Evolutionary conservation across 2,329 filamentous ascomycete genomes (phyloP).

Genomic region (Berkeleyomyces rouxiae): DNA sequence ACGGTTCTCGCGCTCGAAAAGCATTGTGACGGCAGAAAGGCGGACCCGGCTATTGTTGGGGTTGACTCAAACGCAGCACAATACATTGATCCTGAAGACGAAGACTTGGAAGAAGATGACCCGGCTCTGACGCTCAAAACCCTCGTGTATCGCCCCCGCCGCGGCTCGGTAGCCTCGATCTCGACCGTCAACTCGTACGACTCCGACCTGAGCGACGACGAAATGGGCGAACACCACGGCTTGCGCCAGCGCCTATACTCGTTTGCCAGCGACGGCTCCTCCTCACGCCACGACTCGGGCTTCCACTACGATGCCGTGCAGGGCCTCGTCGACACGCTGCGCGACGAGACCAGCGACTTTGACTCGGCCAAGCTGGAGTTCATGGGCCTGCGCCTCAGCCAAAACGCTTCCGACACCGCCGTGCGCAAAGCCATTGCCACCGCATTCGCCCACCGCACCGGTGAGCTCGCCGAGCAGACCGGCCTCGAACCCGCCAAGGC

Average conservation of each 20-base stretch:
- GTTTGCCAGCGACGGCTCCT: conserved; percentile 57
- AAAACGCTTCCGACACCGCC: conserved; percentile 76
- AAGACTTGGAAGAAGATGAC: conserved; percentile 34
- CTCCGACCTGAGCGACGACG: conserved; percentile 45
- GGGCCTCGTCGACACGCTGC: conserved; percentile 73
- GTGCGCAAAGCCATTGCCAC: conserved; percentile 74
- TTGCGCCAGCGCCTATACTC: conserved; percentile 52
- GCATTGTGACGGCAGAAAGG: conserved; percentile 16
- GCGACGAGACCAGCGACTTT: conserved; percentile 59
- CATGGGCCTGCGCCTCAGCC: conserved; percentile 78
- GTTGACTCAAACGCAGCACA: conserved; percentile 32
- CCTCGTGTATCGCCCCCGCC: conserved; percentile 35
- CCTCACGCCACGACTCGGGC: conserved; percentile 34
- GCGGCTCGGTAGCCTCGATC: conserved; percentile 37
- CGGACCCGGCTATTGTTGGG: conserved; percentile 32
- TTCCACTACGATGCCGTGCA: conserved; percentile 81
- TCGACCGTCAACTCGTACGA: conserved; percentile 34
- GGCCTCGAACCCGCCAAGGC: conserved; percentile 45
- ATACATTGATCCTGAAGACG: conserved; percentile 31
- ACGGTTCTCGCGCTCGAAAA: conserved; percentile 19
- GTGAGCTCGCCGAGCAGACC: conserved; percentile 45
- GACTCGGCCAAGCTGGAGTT: conserved; percentile 75
- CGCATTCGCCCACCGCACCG: conserved; percentile 68
- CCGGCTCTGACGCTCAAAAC: conserved; percentile 36
- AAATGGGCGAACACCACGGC: conserved; percentile 28